phyloP scores from a whole-genome alignment of 2,329 filamentous ascomycete species.

The Apiospora phragmitis region DNA sequence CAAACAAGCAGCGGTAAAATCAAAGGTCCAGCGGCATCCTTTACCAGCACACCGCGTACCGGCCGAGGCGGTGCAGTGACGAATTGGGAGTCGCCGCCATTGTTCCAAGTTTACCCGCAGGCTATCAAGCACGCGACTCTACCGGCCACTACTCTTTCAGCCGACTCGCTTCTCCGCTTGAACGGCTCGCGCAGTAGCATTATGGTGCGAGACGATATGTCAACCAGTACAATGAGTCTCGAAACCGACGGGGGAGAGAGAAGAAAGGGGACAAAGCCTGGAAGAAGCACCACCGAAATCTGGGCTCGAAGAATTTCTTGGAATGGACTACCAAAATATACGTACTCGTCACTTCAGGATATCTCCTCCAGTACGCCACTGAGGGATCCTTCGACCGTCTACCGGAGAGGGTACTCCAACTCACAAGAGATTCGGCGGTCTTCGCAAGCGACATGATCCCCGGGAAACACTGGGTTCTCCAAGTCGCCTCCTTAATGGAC shows the following conservation, averaged over 20 bases:
- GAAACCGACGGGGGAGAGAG: slow-evolving; percentile 32
- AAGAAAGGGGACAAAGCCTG: slow-evolving; percentile 42
- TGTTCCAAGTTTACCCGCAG: slow-evolving; percentile 87
- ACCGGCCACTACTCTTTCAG: slow-evolving; percentile 64
- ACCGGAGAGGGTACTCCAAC: slow-evolving; percentile 72
- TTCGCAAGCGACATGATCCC: slow-evolving; percentile 81
- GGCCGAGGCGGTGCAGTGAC: not conserved
- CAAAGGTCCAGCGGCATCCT: slow-evolving; percentile 15
- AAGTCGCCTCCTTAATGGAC: slow-evolving; percentile 68
- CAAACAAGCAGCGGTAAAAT: slow-evolving; percentile 16
- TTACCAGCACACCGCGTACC: not conserved
- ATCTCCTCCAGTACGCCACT: slow-evolving; percentile 72
- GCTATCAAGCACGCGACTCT: slow-evolving; percentile 74
- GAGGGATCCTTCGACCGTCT: slow-evolving; percentile 69
- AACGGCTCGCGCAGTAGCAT: slow-evolving; percentile 52
- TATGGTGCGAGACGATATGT: slow-evolving; percentile 34
- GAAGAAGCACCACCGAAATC: slow-evolving; percentile 48
- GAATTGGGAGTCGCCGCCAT: slow-evolving; percentile 66
- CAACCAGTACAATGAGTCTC: slow-evolving; percentile 23
- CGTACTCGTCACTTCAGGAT: slow-evolving; percentile 69
- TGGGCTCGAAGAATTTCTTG: slow-evolving; percentile 44
- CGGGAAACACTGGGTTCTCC: slow-evolving; percentile 77
- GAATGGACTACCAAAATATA: slow-evolving; percentile 74
- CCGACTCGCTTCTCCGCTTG: slow-evolving; percentile 67
- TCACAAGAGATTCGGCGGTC: slow-evolving; percentile 74